phyloP scores from a whole-genome alignment of 1,139 yeast species.

The Geotrichum phurueaensis region DNA sequence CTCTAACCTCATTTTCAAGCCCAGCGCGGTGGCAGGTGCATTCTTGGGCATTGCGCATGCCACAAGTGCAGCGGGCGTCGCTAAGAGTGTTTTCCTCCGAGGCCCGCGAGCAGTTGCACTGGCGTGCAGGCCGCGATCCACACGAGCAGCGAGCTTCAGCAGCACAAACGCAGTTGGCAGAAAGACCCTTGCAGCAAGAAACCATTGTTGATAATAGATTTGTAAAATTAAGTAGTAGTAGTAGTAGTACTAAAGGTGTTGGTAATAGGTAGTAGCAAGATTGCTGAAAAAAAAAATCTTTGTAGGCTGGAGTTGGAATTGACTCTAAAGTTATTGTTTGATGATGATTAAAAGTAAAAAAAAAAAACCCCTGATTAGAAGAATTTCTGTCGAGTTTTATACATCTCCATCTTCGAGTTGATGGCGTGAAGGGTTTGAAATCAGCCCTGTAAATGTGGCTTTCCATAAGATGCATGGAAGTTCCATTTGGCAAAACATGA shows the following conservation, averaged over 20 bases:
- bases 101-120: constrained; percentile 37
- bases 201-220: constrained; percentile 1
- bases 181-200: constrained; percentile 30
- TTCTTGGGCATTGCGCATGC: constrained; percentile 31
- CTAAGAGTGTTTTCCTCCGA: constrained; percentile 35
- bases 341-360: neutral
- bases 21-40: constrained; percentile 38
- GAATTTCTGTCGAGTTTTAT: neutral
- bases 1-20: constrained; percentile 31
- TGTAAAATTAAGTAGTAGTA: neutral
- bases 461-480: neutral
- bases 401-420: neutral
- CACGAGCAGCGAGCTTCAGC: constrained; percentile 41
- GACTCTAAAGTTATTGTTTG: neutral
- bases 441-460: neutral
- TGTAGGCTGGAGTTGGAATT: neutral
- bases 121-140: constrained; percentile 39
- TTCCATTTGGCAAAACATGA: neutral
- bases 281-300: neutral
- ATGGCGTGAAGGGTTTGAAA: neutral
- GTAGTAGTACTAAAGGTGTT: neutral
- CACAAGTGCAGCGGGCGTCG: constrained; percentile 36
- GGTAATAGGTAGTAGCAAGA: neutral
- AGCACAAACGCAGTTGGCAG: constrained; percentile 37
- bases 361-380: neutral